Evolutionary conservation across 441 rosid genomes (phyloP), one percentile per base, ranked within the genome.

Genomic region (Bruguiera hainesii): DNA sequence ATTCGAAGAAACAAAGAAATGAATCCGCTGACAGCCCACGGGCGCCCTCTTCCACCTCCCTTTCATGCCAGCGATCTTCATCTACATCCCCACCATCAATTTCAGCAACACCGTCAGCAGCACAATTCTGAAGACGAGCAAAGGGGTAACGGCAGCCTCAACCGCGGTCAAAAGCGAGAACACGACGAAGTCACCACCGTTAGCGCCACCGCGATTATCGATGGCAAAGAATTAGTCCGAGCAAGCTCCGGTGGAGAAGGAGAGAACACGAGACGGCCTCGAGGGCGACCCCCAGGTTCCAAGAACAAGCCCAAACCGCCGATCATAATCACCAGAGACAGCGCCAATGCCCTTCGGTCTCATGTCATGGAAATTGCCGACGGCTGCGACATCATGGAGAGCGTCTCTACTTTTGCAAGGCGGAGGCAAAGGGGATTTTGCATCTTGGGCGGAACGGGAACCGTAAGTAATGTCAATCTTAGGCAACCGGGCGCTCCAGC

Each of bases 291-390:
- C 3, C 76, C 98, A 0, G 98, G 98, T 9, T 89, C 94, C 29
- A 89, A 89, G 71, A 91, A 89, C 82, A 91, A 83, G 75, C 89
- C 93, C 0, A 89, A 85, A 73, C 96, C 96, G 15, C 96, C 98
- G 0, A 86, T 92, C 74, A 86, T 92, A 73, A 83, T 92, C 56
- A 89, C 98, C 23, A 73, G 98, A 37, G 98, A 92, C 67, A 89
- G 98, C 71, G 90, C 98, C 64, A 91, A 92, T 69, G 93, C 96
- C 52, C 95, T 92, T 69, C 86, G 89, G 53, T 85, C 96, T 59
- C 98, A 92, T 69, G 85, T 92, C 28, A 81, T 92, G 86, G 98
- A 92, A 79, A 76, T 92, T 59, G 89, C 93, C 21, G 64, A 68
- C 72, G 91, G 89, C 20, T 80, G 85, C 65, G 96, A 89, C 63